These are phyloP conservation scores for Rubroboletus pulcherrimus DNA, from an alignment of 768 basidiomycete species.

Conservation along the genomic window DNA sequence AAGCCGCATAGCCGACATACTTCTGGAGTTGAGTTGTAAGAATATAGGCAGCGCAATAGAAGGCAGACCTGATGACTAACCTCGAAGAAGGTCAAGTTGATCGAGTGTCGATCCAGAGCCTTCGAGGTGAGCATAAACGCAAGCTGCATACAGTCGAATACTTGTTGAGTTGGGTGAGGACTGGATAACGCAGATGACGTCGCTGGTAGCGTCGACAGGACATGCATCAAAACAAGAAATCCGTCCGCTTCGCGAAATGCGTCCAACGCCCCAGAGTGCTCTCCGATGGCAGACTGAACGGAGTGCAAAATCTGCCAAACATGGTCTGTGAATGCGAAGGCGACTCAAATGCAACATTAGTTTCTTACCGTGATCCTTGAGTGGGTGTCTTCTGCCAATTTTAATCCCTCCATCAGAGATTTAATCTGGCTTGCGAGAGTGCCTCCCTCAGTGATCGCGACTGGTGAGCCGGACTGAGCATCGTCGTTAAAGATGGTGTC, in stretches of 20 bases:
- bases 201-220: constrained; percentile 55
- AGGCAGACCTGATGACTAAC: constrained; percentile 42
- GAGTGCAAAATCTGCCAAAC: constrained; percentile 54
- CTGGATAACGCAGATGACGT: constrained; percentile 25
- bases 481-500: constrained; percentile 22
- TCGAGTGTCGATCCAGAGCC: constrained; percentile 51
- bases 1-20: constrained; percentile 59
- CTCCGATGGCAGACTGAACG: constrained; percentile 63
- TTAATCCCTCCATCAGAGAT: constrained; percentile 65
- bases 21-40: constrained; percentile 11
- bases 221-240: constrained; percentile 69
- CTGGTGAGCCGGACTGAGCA: constrained; percentile 13
- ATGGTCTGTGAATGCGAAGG: not conserved
- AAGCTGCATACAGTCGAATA: constrained; percentile 53
- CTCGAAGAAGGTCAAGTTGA: constrained; percentile 63
- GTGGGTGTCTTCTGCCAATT: constrained; percentile 45
- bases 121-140: constrained; percentile 64
- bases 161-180: constrained; percentile 36
- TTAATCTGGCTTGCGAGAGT: constrained; percentile 51
- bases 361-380: constrained; percentile 53
- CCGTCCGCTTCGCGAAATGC: constrained; percentile 82
- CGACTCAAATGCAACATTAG: not conserved
- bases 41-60: constrained; percentile 12
- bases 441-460: not conserved
- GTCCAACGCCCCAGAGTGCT: constrained; percentile 63